A percentile compares a stretch with the other conserved stretches of the same genome.
These are phyloP conservation scores for Teunomyces tritomae DNA, from an alignment of 805 yeast genomes.

Conservation along the genomic window DNA sequence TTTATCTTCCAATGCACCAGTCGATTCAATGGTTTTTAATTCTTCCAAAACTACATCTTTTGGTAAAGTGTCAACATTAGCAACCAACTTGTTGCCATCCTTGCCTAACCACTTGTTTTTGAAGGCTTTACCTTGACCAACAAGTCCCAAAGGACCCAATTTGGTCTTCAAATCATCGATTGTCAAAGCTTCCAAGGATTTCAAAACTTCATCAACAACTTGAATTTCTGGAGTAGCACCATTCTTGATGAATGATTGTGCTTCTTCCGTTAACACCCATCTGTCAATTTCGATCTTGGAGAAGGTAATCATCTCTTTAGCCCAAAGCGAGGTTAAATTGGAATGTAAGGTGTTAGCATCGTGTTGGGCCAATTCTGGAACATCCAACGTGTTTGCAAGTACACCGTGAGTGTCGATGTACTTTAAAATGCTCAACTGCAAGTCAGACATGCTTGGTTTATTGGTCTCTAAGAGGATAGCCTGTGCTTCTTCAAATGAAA, in stretches of 20 bases:
- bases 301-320: slow-evolving; percentile 77
- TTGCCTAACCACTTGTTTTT: slow-evolving; percentile 95
- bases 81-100: slow-evolving; percentile 74
- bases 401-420: slow-evolving; percentile 54
- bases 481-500: slow-evolving; percentile 1
- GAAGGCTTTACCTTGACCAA: slow-evolving; percentile 97
- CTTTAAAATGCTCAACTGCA: slow-evolving; percentile 63
- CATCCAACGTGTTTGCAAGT: slow-evolving; percentile 65
- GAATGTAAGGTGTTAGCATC: slow-evolving; percentile 69
- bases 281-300: slow-evolving; percentile 69
- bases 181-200: slow-evolving; percentile 74
- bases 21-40: slow-evolving; percentile 53
- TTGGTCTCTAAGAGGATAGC: neutral
- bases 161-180: slow-evolving; percentile 69
- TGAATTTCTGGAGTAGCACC: slow-evolving; percentile 88
- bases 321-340: slow-evolving; percentile 82
- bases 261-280: slow-evolving; percentile 80
- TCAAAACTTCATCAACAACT: slow-evolving; percentile 69
- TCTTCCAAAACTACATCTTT: slow-evolving; percentile 65
- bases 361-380: slow-evolving; percentile 56
- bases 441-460: slow-evolving; percentile 53
- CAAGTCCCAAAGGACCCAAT: slow-evolving; percentile 79
- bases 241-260: slow-evolving; percentile 66
- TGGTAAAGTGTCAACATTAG: slow-evolving; percentile 57
- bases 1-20: slow-evolving; percentile 57